A percentile compares a stretch with the other conserved stretches of the same genome.
phyloP scores from a whole-genome alignment of 192 early-diverging fungal genomes.

The Backusella parvicylindrica region DNA sequence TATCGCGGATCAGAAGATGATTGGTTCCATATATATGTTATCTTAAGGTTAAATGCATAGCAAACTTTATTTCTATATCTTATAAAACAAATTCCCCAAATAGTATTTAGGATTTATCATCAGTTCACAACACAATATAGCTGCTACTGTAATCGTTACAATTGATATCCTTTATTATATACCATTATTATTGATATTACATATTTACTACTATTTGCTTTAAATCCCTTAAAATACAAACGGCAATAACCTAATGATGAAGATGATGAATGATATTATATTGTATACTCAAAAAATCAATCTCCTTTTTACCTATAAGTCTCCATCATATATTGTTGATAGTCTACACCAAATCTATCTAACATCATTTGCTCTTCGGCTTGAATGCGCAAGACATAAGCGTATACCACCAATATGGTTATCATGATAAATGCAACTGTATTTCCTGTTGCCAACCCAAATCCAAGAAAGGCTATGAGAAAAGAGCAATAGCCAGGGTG shows the following conservation, averaged over 20 bases:
- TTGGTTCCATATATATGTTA: not conserved
- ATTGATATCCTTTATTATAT: not conserved
- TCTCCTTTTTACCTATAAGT: slow-evolving; percentile 17
- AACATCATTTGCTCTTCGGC: slow-evolving; percentile 35
- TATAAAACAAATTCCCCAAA: not conserved
- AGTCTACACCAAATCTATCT: slow-evolving; percentile 36
- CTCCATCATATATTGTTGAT: slow-evolving; percentile 38
- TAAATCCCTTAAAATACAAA: not conserved
- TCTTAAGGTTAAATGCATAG: not conserved
- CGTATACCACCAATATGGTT: slow-evolving; percentile 1
- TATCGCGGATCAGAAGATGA: not conserved
- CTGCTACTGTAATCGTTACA: not conserved
- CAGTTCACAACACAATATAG: not conserved
- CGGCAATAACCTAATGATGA: not conserved
- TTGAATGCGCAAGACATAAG: slow-evolving; percentile 27
- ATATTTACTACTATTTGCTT: not conserved
- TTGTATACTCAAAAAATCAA: not conserved
- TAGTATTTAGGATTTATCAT: no score
- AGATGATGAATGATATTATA: not conserved
- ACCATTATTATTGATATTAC: no score
- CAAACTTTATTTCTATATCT: not conserved
- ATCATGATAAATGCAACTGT: slow-evolving; percentile 16
- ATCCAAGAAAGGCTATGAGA: slow-evolving; percentile 31
- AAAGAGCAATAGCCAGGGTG: slow-evolving; percentile 36
- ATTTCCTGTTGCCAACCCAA: slow-evolving; percentile 27